These are phyloP conservation scores for Mycena leptocephala DNA, from an alignment of 768 basidiomycete species.

Conservation along the genomic window DNA sequence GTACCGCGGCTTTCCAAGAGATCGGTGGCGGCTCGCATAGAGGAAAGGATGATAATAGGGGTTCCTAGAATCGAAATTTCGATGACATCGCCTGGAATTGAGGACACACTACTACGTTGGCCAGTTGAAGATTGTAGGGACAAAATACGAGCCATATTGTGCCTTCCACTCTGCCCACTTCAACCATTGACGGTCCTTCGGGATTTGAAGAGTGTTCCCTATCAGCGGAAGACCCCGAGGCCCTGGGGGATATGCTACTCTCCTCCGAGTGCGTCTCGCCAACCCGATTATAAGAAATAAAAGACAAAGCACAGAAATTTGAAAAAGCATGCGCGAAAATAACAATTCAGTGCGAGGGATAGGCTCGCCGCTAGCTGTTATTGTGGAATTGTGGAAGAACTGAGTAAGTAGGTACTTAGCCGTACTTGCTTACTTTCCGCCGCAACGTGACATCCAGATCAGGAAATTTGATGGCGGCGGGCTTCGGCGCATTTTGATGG, in stretches of 20 bases:
- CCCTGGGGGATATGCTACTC: conserved; percentile 26
- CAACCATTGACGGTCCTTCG: conserved; percentile 37
- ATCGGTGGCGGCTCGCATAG: conserved; percentile 43
- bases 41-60: conserved; percentile 45
- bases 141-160: conserved; percentile 35
- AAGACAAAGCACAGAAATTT: background rate
- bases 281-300: background rate
- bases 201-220: conserved; percentile 41
- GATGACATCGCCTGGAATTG: conserved; percentile 42
- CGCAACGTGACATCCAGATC: too few relatives aligned
- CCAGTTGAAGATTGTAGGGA: background rate
- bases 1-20: conserved; percentile 47
- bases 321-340: background rate
- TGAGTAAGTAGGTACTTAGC: too few relatives aligned
- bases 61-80: conserved; percentile 44
- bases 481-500: too few relatives aligned
- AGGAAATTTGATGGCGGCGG: too few relatives aligned
- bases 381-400: too few relatives aligned
- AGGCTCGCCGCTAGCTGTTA: too few relatives aligned
- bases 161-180: conserved; percentile 39
- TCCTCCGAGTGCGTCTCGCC: background rate
- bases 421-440: too few relatives aligned
- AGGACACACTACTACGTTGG: background rate
- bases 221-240: conserved; percentile 34
- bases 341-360: too few relatives aligned